A percentile compares a stretch with the other conserved stretches of the same genome.
Evolutionary conservation across 257 asterid species (phyloP).

Genomic region (Jacaranda copaia): DNA sequence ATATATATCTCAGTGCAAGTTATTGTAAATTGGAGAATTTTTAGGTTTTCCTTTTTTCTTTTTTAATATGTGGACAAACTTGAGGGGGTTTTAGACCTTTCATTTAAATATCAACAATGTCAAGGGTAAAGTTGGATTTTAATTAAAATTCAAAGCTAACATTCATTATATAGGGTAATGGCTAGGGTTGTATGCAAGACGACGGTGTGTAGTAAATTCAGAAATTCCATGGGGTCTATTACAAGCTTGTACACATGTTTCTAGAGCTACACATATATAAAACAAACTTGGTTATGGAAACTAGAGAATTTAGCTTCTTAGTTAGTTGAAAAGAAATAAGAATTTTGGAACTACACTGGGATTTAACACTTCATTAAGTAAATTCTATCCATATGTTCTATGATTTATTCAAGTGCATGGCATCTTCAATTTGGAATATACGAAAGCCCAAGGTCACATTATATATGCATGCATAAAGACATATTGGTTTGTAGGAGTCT

Average conservation of each 20-base stretch:
- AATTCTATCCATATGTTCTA: neutral
- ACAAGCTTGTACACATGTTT: too few relatives aligned
- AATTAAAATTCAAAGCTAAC: neutral
- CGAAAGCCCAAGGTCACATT: too few relatives aligned
- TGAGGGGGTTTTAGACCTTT: neutral
- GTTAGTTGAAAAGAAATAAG: neutral
- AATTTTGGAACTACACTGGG: neutral
- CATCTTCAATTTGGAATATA: neutral
- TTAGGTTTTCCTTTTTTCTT: neutral
- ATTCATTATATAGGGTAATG: neutral
- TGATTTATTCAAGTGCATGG: too few relatives aligned
- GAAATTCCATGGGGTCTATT: neutral
- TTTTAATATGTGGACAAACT: neutral
- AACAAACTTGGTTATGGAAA: neutral
- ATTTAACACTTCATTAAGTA: neutral
- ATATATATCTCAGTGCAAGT: neutral
- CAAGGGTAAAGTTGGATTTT: neutral
- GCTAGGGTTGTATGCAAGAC: neutral
- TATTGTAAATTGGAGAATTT: neutral
- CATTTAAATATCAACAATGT: neutral
- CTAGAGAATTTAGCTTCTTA: neutral
- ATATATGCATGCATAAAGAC: neutral
- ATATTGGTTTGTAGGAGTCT: neutral
- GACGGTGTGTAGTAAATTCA: neutral
- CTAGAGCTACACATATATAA: neutral